These are phyloP conservation scores for Sclerotinia nivalis DNA, from an alignment of 2,329 filamentous ascomycete species.

Conservation along the genomic window DNA sequence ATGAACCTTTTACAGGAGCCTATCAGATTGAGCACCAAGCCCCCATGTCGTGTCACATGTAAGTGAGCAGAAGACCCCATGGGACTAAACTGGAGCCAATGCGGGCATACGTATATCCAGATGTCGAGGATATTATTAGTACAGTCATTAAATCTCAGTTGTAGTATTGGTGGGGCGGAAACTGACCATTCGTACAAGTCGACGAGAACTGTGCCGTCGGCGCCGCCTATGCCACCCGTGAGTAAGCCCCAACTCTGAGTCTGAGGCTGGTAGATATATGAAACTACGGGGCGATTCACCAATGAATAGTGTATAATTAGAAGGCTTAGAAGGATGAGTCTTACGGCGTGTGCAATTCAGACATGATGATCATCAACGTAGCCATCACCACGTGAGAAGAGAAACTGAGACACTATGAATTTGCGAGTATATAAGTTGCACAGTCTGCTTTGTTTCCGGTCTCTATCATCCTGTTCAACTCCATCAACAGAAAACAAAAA, in stretches of 20 bases:
- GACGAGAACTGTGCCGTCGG: background rate
- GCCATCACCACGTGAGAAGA: background rate
- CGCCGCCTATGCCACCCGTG: background rate
- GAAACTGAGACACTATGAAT: background rate
- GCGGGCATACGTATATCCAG: background rate
- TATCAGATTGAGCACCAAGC: constrained; percentile 4
- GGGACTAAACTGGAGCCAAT: background rate
- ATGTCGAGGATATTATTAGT: no score
- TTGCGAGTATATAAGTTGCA: background rate
- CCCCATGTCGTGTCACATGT: background rate
- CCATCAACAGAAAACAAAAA: background rate
- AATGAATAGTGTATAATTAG: constrained; percentile 1
- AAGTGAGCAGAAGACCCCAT: background rate
- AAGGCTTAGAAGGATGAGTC: background rate
- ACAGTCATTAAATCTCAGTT: no score
- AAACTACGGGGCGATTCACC: background rate
- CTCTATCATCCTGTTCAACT: background rate
- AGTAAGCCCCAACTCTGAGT: background rate
- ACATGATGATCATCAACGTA: background rate
- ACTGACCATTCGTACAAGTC: no score
- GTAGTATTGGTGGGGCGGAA: no score
- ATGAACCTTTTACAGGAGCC: background rate
- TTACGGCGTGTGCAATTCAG: background rate
- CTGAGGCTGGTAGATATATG: background rate
- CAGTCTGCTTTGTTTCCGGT: background rate